These are phyloP conservation scores for Trichosporon sp. DNA, from an alignment of 1,284 basidiomycete species.

Conservation along the genomic window DNA sequence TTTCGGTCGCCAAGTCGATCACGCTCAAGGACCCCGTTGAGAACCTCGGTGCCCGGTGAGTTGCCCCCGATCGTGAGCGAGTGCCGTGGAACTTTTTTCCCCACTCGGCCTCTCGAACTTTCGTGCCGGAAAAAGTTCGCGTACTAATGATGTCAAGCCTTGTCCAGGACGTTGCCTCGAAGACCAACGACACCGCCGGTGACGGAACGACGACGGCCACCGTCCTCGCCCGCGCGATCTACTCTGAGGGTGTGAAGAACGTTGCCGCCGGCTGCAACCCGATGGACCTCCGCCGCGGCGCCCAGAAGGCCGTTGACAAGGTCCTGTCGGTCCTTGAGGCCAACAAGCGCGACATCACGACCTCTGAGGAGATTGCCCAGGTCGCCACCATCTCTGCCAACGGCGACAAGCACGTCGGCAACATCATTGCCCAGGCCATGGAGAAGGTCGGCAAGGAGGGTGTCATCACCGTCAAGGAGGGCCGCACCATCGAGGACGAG, in stretches of 20 bases:
- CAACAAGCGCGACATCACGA: constrained; percentile 92
- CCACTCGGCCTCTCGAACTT: not conserved
- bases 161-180: constrained; percentile 90
- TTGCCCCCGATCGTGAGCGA: constrained; percentile 4
- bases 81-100: not conserved
- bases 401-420: constrained; percentile 88
- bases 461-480: constrained; percentile 99
- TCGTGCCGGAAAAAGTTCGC: not conserved
- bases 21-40: constrained; percentile 96
- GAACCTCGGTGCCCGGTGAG: constrained; percentile 93
- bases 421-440: constrained; percentile 98
- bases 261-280: constrained; percentile 97
- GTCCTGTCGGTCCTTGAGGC: constrained; percentile 87
- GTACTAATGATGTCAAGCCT: constrained; percentile 57
- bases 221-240: constrained; percentile 93
- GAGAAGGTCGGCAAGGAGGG: constrained; percentile 99
- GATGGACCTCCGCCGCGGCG: constrained; percentile 95
- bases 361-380: constrained; percentile 87
- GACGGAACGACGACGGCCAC: constrained; percentile 98
- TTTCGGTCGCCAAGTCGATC: constrained; percentile 94
- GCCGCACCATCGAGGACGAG: constrained; percentile 93
- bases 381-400: constrained; percentile 99
- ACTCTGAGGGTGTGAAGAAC: constrained; percentile 98
- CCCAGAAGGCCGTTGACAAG: constrained; percentile 92
- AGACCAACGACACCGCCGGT: constrained; percentile 96